phyloP scores from a whole-genome alignment of 495 filamentous ascomycete species.

The Elasticomyces elasticus region DNA sequence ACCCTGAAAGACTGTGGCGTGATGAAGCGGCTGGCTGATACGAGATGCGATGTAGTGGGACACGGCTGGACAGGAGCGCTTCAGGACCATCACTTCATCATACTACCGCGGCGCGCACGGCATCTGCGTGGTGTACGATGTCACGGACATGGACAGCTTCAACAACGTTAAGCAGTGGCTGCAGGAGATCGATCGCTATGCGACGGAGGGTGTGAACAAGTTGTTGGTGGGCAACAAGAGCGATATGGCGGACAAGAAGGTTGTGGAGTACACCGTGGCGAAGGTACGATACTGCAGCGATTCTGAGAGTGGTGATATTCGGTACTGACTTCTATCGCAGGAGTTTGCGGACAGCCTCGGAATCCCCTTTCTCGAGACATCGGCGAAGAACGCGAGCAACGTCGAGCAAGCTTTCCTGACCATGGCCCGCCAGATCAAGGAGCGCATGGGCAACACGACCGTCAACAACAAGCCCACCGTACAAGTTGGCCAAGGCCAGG shows the following conservation, averaged over 20 bases:
- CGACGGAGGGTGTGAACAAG: conserved; percentile 98
- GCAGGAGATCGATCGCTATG: conserved; percentile 97
- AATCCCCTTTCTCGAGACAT: conserved; percentile 99
- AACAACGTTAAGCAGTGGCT: conserved; percentile 99
- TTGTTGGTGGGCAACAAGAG: conserved; percentile 98
- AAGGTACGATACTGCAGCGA: conserved; percentile 54
- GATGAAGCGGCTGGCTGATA: neutral
- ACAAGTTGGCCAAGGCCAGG: conserved; percentile 85
- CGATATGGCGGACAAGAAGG: conserved; percentile 99
- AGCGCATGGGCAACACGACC: conserved; percentile 94
- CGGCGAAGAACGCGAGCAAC: conserved; percentile 97
- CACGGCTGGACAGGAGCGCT: conserved; percentile 96
- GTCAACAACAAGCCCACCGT: conserved; percentile 98
- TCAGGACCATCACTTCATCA: conserved; percentile 98
- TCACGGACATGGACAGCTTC: conserved; percentile 99
- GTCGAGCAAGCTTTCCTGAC: conserved; percentile 99
- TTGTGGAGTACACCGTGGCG: conserved; percentile 97
- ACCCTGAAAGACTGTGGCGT: neutral
- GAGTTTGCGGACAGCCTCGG: conserved; percentile 98
- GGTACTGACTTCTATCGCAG: too few species aligned
- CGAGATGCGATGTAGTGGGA: conserved; percentile 67
- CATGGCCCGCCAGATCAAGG: conserved; percentile 99
- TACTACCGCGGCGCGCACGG: conserved; percentile 98
- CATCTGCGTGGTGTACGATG: conserved; percentile 99
- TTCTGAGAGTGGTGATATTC: neutral